A percentile compares a stretch with the other conserved stretches of the same genome.
These are phyloP conservation scores for Boletus speciosus DNA, from an alignment of 768 basidiomycete genomes.

Conservation along the genomic window DNA sequence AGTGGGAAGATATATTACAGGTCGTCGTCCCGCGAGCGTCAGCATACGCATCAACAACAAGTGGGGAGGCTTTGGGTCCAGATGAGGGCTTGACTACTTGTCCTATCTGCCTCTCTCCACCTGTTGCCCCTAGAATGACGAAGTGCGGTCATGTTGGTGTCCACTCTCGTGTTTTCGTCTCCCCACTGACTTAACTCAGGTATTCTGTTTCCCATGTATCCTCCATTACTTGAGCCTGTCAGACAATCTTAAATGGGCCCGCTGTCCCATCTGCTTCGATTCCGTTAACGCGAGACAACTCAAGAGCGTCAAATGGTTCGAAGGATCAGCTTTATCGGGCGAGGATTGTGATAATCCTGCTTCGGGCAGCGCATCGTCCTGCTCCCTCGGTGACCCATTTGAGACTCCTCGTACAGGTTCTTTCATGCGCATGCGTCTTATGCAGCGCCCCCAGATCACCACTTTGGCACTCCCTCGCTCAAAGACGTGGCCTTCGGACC, in stretches of 20 bases:
- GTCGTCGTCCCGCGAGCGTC: slow-evolving; percentile 87
- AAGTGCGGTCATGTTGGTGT: slow-evolving; percentile 93
- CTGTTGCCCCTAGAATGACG: slow-evolving; percentile 88
- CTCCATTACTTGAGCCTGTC: slow-evolving; percentile 85
- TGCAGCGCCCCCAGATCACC: slow-evolving; percentile 91
- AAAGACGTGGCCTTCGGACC: slow-evolving; percentile 88
- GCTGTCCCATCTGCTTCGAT: slow-evolving; percentile 96
- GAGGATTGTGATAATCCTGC: slow-evolving; percentile 25
- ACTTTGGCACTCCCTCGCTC: slow-evolving; percentile 94
- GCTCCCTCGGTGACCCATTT: slow-evolving; percentile 34
- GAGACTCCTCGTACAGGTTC: slow-evolving; percentile 52
- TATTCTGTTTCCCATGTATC: slow-evolving; percentile 94
- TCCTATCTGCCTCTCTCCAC: slow-evolving; percentile 93
- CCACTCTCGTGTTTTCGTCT: background rate
- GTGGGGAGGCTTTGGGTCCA: slow-evolving; percentile 39
- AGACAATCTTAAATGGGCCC: slow-evolving; percentile 79
- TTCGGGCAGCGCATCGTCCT: slow-evolving; percentile 46
- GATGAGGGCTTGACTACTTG: slow-evolving; percentile 72
- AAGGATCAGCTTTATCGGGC: slow-evolving; percentile 40
- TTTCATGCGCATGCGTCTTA: slow-evolving; percentile 76
- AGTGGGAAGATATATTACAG: slow-evolving; percentile 95
- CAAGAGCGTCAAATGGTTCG: slow-evolving; percentile 90
- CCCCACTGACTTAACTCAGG: slow-evolving; percentile 43
- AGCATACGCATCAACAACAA: slow-evolving; percentile 62
- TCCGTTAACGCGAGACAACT: slow-evolving; percentile 86